Conservation (phyloP, 2,329 filamentous ascomycete species). For the Trichoderma semiorbis region DNA sequence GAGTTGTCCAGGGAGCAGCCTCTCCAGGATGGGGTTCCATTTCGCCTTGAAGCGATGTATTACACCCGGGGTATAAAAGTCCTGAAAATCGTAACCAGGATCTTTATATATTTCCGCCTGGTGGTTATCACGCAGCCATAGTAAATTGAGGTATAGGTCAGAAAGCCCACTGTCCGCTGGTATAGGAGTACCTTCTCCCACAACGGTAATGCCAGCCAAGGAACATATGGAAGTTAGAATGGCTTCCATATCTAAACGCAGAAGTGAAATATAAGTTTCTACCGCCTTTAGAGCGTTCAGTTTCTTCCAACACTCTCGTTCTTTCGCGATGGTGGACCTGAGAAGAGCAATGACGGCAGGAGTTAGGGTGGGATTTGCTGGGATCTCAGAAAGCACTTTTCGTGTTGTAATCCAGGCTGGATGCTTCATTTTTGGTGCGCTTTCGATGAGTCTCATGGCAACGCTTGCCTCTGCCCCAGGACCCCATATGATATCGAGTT, state of each 20-base stretch:
- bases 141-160: no score
- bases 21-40: background rate
- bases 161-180: no score
- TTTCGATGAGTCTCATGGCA: background rate
- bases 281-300: background rate
- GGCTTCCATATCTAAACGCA: background rate
- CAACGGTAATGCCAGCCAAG: background rate
- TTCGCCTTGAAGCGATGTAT: no score
- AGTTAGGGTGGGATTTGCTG: rapidly evolving
- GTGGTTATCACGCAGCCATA: no score
- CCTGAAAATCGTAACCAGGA: no score
- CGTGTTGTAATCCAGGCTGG: background rate
- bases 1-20: background rate
- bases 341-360: background rate
- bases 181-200: no score
- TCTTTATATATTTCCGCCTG: no score
- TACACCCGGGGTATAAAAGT: no score
- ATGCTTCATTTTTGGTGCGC: background rate
- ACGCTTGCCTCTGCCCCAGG: background rate
- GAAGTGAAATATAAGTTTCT: background rate
- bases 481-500: background rate
- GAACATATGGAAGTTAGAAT: background rate
- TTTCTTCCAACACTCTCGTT: background rate
- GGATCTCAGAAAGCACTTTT: background rate
- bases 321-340: background rate